Base-by-base conservation (phyloP, 2,329 filamentous ascomycete genomes). In the Aspergillus flavus region DNA sequence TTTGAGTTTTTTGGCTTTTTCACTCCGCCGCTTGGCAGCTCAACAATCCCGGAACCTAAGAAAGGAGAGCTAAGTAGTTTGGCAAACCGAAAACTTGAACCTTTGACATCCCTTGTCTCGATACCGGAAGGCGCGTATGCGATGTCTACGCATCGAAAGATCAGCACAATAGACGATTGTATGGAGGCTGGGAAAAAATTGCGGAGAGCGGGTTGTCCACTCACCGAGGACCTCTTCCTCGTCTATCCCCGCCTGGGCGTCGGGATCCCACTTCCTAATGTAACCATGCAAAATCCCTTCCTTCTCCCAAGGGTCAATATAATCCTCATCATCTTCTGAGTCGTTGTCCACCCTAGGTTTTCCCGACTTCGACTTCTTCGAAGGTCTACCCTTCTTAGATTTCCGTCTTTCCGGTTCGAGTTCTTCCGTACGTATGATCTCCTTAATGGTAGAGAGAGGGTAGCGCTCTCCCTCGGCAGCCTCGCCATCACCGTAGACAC, bases 1-100 rank as follows among this genome's bases (percentile, higher is more conserved):
- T 94, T 86, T 41, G 91, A 91, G 78, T 97, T 98, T 84, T 98
- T 98, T 56, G 90, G 87, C 69, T 89, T 88, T 83, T 99, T 99
- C 74, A 91, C 87, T 36, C 91, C 88, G 2, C 91, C 90, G 0
- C 92, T 89, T 6, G 93, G 92, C 57, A 99, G 82, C 72, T 98
- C 94, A 43, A 99, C 91, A 58, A 98, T 86, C 19, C 95, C 95
- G 11, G 91, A 90, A 39, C 93, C 94, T 77, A 98, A 92, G 78
- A 97, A 98, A 0, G 91, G 88, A 65, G 91, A 83, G 32, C 89
- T 92, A 62, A 96, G 85, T 64, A 94, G 91, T 81, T 97, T 98
- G 39, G 92, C 91, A 75, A 96, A 98, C 61, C 87, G 87, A 83
- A 98, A 98, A 4, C 87, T 88, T 21, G 90, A 89, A 72, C 84